These are phyloP conservation scores for Hylodesmum podocarpum DNA, from an alignment of 306 rosid species.

Conservation along the genomic window DNA sequence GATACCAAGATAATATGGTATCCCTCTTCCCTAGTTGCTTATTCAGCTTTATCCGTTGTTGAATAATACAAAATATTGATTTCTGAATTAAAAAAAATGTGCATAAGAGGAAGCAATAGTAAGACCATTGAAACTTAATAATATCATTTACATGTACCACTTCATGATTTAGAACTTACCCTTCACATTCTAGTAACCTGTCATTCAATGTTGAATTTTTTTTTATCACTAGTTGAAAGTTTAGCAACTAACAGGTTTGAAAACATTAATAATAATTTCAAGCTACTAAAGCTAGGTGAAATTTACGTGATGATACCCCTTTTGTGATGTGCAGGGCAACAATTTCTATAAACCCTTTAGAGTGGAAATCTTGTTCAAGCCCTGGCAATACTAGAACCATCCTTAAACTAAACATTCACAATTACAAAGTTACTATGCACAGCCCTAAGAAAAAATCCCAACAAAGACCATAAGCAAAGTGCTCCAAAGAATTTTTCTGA, in stretches of 20 bases:
- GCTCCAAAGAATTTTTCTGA: neutral
- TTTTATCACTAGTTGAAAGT: neutral
- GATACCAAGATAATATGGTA: neutral
- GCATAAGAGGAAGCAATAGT: neutral
- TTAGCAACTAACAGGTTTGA: neutral
- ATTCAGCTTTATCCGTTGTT: too few species aligned
- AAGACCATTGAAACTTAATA: neutral
- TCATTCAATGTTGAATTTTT: neutral
- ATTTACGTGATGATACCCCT: neutral
- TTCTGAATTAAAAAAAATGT: neutral
- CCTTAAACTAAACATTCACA: neutral
- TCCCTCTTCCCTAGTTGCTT: neutral
- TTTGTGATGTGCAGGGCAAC: neutral
- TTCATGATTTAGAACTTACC: neutral
- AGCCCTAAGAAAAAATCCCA: neutral
- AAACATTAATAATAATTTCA: neutral
- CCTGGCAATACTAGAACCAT: neutral
- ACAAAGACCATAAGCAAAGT: neutral
- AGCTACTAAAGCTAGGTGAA: neutral
- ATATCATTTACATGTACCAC: neutral
- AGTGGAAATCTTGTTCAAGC: neutral
- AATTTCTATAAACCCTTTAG: neutral
- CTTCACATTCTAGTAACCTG: neutral
- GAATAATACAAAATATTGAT: neutral
- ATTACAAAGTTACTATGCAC: neutral